Evolutionary conservation across 2,329 filamentous ascomycete species (phyloP).

Genomic region (Clarireedia paspali): DNA sequence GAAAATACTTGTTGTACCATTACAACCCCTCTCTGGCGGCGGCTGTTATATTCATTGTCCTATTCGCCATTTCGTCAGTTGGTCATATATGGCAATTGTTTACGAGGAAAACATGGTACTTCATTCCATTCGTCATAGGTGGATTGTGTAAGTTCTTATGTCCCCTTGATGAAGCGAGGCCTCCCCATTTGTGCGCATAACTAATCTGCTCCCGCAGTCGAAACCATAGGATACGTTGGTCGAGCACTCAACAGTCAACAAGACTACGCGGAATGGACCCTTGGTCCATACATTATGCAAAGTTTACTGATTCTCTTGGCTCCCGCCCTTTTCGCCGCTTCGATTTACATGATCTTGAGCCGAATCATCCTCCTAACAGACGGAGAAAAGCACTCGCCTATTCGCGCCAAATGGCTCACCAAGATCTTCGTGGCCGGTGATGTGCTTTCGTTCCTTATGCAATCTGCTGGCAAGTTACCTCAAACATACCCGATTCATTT

Average conservation of each 20-base stretch:
- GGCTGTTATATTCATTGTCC: slow-evolving; percentile 12
- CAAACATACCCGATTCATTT: neutral
- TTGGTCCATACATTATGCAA: slow-evolving; percentile 32
- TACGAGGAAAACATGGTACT: slow-evolving; percentile 20
- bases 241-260: slow-evolving; percentile 20
- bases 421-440: slow-evolving; percentile 40
- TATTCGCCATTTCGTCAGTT: slow-evolving; percentile 10
- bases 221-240: slow-evolving; percentile 33
- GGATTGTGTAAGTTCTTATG: slow-evolving; percentile 10
- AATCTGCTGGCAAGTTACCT: slow-evolving; percentile 23
- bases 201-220: slow-evolving; percentile 30
- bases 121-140: slow-evolving; percentile 27
- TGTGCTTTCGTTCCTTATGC: slow-evolving; percentile 36
- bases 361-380: slow-evolving; percentile 31
- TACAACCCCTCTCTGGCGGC: slow-evolving; percentile 15
- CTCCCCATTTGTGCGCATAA: neutral
- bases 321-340: slow-evolving; percentile 34
- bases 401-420: slow-evolving; percentile 32
- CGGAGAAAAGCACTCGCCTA: slow-evolving; percentile 31
- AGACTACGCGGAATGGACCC: slow-evolving; percentile 16
- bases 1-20: slow-evolving; percentile 8
- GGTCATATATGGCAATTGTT: slow-evolving; percentile 15
- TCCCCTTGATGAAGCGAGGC: neutral
- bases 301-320: slow-evolving; percentile 32
- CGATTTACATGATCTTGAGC: slow-evolving; percentile 36